These are phyloP conservation scores for Acacia crassicarpa DNA, from an alignment of 306 rosid genomes.

Conservation along the genomic window DNA sequence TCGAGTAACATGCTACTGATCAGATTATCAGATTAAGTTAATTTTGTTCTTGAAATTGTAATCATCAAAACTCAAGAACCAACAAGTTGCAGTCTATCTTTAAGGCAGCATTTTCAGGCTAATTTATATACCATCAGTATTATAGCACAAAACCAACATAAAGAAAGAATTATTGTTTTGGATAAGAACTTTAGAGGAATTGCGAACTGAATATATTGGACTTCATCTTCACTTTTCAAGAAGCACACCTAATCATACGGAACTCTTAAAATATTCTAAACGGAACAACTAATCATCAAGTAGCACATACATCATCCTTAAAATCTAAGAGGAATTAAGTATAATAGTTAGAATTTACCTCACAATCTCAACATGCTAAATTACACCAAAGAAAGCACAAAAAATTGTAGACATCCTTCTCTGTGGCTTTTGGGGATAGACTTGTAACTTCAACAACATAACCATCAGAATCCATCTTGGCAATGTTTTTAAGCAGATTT, in stretches of 20 bases:
- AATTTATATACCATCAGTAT: not conserved
- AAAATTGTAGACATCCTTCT: slow-evolving; percentile 61
- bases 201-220: not conserved
- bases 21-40: no score
- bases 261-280: not conserved
- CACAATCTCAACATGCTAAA: slow-evolving; percentile 55
- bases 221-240: not conserved
- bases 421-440: slow-evolving; percentile 59
- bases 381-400: slow-evolving; percentile 63
- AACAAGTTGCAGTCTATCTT: not conserved
- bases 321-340: not conserved
- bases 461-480: slow-evolving; percentile 46
- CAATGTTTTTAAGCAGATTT: not conserved
- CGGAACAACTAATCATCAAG: not conserved
- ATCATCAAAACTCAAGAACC: no score
- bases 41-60: no score
- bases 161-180: not conserved
- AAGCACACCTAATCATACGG: not conserved
- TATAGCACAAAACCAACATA: not conserved
- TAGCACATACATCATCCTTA: not conserved
- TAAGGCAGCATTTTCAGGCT: not conserved
- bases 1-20: no score
- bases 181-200: not conserved
- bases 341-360: slow-evolving; percentile 26
- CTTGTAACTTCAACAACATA: slow-evolving; percentile 64